These are phyloP conservation scores for Pseudogymnoascus sp. DNA, from an alignment of 2,329 filamentous ascomycete genomes.

Conservation along the genomic window DNA sequence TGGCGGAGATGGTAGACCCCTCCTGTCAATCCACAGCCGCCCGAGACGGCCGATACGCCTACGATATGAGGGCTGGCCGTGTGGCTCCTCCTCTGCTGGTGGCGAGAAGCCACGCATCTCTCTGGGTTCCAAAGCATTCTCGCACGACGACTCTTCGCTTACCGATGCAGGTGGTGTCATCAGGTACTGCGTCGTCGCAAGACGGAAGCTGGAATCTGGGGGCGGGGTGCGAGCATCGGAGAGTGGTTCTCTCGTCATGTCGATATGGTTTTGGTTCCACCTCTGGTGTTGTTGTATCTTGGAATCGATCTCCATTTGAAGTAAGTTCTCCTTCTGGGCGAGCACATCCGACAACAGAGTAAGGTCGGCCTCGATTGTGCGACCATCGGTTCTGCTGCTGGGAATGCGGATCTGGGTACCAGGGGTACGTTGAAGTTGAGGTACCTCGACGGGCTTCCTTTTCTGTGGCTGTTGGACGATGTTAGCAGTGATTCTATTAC, in stretches of 20 bases:
- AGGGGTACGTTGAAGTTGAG: conserved; percentile 50
- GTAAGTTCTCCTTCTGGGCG: conserved; percentile 72
- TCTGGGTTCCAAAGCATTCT: conserved; percentile 27
- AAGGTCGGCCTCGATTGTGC: conserved; percentile 70
- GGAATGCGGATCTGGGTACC: conserved; percentile 62
- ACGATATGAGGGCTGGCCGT: conserved; percentile 58
- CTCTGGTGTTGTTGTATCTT: conserved; percentile 82
- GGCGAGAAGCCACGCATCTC: conserved; percentile 23
- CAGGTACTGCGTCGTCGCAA: conserved; percentile 63
- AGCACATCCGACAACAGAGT: conserved; percentile 68
- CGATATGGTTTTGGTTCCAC: conserved; percentile 87
- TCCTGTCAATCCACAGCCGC: conserved; percentile 80
- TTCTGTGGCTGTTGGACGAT: conserved; percentile 54
- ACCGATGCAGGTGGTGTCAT: conserved; percentile 54
- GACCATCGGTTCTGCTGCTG: conserved; percentile 57
- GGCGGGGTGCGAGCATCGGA: conserved; percentile 65
- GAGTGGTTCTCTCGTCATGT: conserved; percentile 78
- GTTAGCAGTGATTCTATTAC: conserved; percentile 27
- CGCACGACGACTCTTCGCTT: conserved; percentile 28
- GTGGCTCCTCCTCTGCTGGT: conserved; percentile 26
- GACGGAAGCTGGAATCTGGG: conserved; percentile 58
- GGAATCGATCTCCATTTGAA: conserved; percentile 74
- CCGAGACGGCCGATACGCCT: conserved; percentile 78
- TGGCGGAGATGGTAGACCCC: conserved; percentile 53
- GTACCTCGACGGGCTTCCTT: conserved; percentile 55